Conservation (phyloP, 345 rosid genomes). For the Rhodamnia argentea region DNA sequence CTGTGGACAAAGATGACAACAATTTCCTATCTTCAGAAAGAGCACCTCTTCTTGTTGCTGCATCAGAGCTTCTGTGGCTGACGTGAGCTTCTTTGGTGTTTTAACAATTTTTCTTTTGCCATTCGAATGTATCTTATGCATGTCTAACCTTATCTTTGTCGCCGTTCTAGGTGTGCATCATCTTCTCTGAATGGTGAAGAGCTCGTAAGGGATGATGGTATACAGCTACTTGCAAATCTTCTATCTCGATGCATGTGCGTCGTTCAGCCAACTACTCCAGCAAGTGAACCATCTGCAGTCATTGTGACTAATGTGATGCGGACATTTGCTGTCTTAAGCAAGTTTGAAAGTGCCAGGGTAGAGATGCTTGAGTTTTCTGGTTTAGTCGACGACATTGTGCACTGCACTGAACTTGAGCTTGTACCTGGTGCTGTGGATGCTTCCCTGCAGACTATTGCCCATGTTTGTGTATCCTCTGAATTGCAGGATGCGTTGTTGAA, state of each 20-base stretch:
- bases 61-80: slow-evolving; percentile 92
- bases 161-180: slow-evolving; percentile 63
- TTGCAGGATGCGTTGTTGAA: slow-evolving; percentile 77
- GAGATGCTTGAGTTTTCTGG: slow-evolving; percentile 67
- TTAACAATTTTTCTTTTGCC: background rate
- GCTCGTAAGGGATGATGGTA: slow-evolving; percentile 95
- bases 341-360: slow-evolving; percentile 82
- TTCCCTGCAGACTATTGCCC: slow-evolving; percentile 81
- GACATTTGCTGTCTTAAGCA: slow-evolving; percentile 80
- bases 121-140: background rate
- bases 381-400: slow-evolving; percentile 83
- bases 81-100: slow-evolving; percentile 38
- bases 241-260: slow-evolving; percentile 92
- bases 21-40: slow-evolving; percentile 88
- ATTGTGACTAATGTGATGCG: slow-evolving; percentile 90
- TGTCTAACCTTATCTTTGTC: background rate
- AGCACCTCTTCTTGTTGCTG: slow-evolving; percentile 95
- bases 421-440: slow-evolving; percentile 90
- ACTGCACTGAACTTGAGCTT: slow-evolving; percentile 89
- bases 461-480: slow-evolving; percentile 68
- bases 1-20: slow-evolving; percentile 83
- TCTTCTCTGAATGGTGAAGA: slow-evolving; percentile 99
- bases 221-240: slow-evolving; percentile 80
- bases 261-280: slow-evolving; percentile 93
- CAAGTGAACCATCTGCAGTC: slow-evolving; percentile 80